phyloP scores from a whole-genome alignment of 768 basidiomycete genomes.

The Ephemerocybe angulata region DNA sequence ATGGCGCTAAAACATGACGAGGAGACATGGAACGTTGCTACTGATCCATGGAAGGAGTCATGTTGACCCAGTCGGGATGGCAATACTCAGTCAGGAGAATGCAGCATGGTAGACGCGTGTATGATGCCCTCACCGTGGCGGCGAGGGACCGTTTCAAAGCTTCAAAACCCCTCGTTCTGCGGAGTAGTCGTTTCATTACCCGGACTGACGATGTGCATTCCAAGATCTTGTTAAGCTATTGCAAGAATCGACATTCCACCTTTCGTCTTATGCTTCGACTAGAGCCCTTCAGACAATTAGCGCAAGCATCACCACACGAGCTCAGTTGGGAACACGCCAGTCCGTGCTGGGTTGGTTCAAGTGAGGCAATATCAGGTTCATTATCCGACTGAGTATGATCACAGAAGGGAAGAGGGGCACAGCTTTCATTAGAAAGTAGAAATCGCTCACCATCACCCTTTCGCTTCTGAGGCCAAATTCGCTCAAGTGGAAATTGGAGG shows the following conservation, averaged over 20 bases:
- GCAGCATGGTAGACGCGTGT: too few species aligned
- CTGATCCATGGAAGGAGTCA: not conserved
- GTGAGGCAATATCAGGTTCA: too few species aligned
- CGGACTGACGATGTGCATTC: not conserved
- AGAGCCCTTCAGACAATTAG: too few species aligned
- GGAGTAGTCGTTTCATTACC: not conserved
- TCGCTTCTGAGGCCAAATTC: not conserved
- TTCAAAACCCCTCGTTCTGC: not conserved
- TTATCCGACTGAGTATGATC: too few species aligned
- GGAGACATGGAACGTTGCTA: not conserved
- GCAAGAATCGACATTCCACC: not conserved
- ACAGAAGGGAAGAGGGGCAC: too few species aligned
- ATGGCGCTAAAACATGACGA: not conserved
- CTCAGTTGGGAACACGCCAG: too few species aligned
- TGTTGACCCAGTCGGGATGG: not conserved
- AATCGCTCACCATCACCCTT: not conserved
- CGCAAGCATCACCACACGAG: too few species aligned
- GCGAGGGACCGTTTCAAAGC: not conserved
- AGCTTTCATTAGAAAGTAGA: too few species aligned
- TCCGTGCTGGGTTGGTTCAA: too few species aligned
- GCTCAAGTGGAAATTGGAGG: not conserved
- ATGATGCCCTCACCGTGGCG: not conserved
- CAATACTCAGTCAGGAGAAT: too few species aligned
- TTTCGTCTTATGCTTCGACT: too few species aligned
- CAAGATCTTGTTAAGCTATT: not conserved